These are phyloP conservation scores for Zopfia rhizophila DNA, from an alignment of 2,329 filamentous ascomycete species.

Conservation along the genomic window DNA sequence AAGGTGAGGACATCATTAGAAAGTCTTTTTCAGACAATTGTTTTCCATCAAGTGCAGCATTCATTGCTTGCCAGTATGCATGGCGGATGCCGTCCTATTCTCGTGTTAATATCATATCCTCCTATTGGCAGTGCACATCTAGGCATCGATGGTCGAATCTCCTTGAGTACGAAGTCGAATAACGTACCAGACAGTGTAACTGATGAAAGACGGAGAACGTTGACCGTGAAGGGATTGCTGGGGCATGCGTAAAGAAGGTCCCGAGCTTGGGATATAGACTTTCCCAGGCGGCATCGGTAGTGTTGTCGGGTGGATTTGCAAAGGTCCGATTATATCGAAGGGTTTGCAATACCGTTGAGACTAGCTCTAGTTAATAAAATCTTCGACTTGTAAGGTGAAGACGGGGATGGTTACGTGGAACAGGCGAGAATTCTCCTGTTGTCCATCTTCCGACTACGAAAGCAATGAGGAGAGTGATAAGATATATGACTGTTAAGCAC, in stretches of 20 bases:
- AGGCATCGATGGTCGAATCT: background rate
- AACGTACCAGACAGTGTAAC: conserved; percentile 26
- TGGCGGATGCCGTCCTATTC: conserved; percentile 26
- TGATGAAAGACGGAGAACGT: conserved; percentile 28
- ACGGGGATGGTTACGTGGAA: too few species aligned
- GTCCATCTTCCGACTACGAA: too few species aligned
- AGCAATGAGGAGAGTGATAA: too few species aligned
- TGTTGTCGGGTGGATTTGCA: conserved; percentile 10
- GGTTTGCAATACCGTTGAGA: too few species aligned
- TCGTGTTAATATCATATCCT: background rate
- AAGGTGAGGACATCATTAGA: conserved; percentile 11
- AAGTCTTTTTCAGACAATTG: conserved; percentile 9
- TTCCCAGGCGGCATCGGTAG: conserved; percentile 20
- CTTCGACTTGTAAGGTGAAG: too few species aligned
- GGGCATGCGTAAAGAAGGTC: conserved; percentile 26
- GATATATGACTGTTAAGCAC: too few species aligned
- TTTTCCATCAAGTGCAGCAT: conserved; percentile 2
- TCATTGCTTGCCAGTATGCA: conserved; percentile 19
- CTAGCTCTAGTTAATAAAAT: too few species aligned
- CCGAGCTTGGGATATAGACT: conserved; percentile 20
- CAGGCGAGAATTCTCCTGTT: too few species aligned
- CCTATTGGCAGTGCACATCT: background rate
- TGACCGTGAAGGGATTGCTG: conserved; percentile 10
- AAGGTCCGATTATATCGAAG: conserved; percentile 8
- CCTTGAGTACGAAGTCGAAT: background rate